Conservation (phyloP, 306 rosid species). For the Boehmeria nivea region DNA sequence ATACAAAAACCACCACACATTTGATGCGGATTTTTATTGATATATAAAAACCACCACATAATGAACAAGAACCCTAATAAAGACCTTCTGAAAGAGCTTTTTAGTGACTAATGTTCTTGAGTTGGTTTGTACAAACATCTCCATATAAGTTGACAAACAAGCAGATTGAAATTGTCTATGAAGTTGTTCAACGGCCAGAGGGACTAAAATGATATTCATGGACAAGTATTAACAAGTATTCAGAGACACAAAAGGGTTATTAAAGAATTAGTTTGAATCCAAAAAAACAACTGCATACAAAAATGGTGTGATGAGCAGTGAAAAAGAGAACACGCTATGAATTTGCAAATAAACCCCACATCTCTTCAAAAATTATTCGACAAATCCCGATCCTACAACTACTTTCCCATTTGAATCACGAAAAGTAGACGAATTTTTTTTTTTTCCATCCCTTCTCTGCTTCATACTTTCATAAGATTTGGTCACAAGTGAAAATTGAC, state of each 20-base stretch:
- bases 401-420: slow-evolving; percentile 18
- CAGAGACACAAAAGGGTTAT: not conserved
- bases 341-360: not conserved
- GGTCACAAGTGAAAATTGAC: slow-evolving; percentile 27
- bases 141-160: no score
- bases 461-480: slow-evolving; percentile 31
- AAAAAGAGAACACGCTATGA: not conserved
- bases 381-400: slow-evolving; percentile 18
- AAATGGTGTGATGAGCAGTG: slow-evolving; percentile 1
- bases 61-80: no score
- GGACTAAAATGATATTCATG: slow-evolving; percentile 11
- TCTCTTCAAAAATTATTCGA: slow-evolving; percentile 20
- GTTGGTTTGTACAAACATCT: no score
- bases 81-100: no score
- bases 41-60: no score
- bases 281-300: slow-evolving; percentile 2
- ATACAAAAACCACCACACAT: no score
- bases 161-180: no score
- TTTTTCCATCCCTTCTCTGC: slow-evolving; percentile 16
- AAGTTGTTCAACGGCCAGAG: no score
- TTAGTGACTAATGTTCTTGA: no score
- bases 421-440: not conserved
- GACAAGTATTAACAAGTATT: not conserved
- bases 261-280: slow-evolving; percentile 5
- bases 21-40: no score